Base-by-base conservation (phyloP, 1,284 basidiomycete species). In the Cryptococcus sp. region DNA sequence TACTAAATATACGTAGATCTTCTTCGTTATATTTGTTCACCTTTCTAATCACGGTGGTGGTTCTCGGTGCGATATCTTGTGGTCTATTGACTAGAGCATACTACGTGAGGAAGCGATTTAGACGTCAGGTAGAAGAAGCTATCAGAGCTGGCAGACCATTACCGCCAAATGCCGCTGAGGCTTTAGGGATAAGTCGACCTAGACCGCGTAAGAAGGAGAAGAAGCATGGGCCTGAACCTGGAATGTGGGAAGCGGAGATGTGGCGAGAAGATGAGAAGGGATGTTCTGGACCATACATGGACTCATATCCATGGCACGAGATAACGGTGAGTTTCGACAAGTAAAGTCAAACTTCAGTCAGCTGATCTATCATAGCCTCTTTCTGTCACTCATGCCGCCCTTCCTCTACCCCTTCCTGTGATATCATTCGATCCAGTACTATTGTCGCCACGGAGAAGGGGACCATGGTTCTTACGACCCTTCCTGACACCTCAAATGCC, bases 21-120 rank as follows among this genome's bases (percentile, higher is more conserved):
- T 65, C 70, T 5, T 60, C 69, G 5, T 60, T 78, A 31, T 78
- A 78, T 57, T 65, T 78, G 14, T 76, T 75, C 65, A 75, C 74
- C 5, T 76, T 78, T 58, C 65, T 78, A 32, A 75, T 73, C 33
- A 72, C 71, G 34, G 63, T 76, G 50, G 53, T 74, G 38, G 61
- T 76, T 33, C 68, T 77, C 41, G 65, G 59, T 2, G 36, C 64
- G 6, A 74, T 77, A 14, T 68, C 70, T 7, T 65, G 61, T 35
- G 64, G 55, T 3, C 65, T 78, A 7, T 56, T 78, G 31, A 53
- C 69, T 32, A 62, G 76, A 13, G 74, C 74, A 3, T 67, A 68
- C 58, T 55, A 69, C 49, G 53, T 75, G 6, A 63, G 74, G 14
- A 60, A 73, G 10, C 62, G 68, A 44, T 75, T 70, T 52, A 70